Evolutionary conservation across 352 stramenopile species (phyloP), one percentile per base, ranked within the genome.

Genomic region (Phytophthora tubulina): DNA sequence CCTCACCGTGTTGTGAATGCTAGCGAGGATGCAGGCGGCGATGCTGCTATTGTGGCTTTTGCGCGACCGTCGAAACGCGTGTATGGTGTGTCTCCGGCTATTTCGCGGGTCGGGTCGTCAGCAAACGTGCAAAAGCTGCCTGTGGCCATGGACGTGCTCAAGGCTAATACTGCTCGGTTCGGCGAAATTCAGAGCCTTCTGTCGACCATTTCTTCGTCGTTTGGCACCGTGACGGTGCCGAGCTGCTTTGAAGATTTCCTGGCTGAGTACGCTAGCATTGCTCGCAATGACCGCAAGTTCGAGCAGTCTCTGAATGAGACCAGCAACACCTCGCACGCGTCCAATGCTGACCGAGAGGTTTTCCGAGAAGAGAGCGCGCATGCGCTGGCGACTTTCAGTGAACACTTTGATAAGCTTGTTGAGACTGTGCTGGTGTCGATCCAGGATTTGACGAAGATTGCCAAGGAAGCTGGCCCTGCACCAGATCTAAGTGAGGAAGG

Each of bases 341-440:
- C 35, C 6, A 27, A 4, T 36, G 33, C 42, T 33, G 57, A 61
- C 21, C 32, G 15, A 48, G 53, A 63, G n/a, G 35, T 35, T 3
- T 41, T 14, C 3, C 73, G 76, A 38, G 21, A 52, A 1, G 70
- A 79, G 30, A 82, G 71, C 36, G 21, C 51, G 4, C 36, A 79
- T 57, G 80, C 76, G 21, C 60, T 85, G 39, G 42, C 72, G 31
- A 35, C 53, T 36, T 94, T 96, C 60, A 79, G 71, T 15, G 63
- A 80, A 33, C 53, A 75, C 14, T 93, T 90, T 61, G 88, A 96
- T 65, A 86, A 83, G 52, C 64, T 96, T 13, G 79, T 96, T 3
- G 84, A 90, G 54, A 90, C 80, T 1, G 84, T 96, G 45, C 65
- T 96, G 14, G 84, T 95, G 36, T 86, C 87, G 15, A 92, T 96